Evolutionary conservation across 2,329 filamentous ascomycete genomes (phyloP), one percentile per base, ranked within the genome.

Genomic region (Penicillium crustosum): DNA sequence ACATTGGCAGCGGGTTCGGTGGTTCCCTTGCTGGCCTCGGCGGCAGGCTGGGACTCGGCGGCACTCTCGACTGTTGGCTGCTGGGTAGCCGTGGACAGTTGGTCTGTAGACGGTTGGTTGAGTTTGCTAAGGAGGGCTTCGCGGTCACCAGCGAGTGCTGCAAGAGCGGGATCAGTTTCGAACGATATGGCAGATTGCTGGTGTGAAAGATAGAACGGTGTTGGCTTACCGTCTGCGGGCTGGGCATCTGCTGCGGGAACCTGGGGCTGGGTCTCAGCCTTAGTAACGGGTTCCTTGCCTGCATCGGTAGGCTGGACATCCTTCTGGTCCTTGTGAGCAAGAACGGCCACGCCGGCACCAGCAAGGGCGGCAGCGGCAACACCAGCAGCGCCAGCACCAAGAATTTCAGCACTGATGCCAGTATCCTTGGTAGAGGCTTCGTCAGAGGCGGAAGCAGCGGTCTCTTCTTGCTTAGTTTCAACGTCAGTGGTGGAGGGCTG

Each of bases 51-150:
- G 29, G 64, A 50, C 25, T 65, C 62, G 41, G 43, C 6, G 31
- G 44, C 36, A 21, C 53, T 44, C 36, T 61, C 51, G 15, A 42
- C 60, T 19, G 61, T 55, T 13, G 61, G 94, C 95, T 96, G 85
- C 95, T 96, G 88, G 94, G 95, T 79, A 90, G 96, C 83, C 94
- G 65, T 53, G 29, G 66, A 52, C 42, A 70, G 49, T 39, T 70
- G 65, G 31, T 73, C 69, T 21, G 68, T 68, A 12, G 71, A 71
- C 3, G 72, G 71, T 38, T 66, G 59, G 38, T 70, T 68, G 42
- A 73, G 66, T 48, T 71, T 66, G 45, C 59, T 67, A 25, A 73
- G 68, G 23, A 71, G 66, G 45, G 72, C 67, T 57, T 72, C 72
- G n/a, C 70, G 65, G 53, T 74, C 70, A 8, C 63, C 68, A 51